Evolutionary conservation across 768 basidiomycete genomes (phyloP), one percentile per base, ranked within the genome.

Genomic region (Mycena haematopus): DNA sequence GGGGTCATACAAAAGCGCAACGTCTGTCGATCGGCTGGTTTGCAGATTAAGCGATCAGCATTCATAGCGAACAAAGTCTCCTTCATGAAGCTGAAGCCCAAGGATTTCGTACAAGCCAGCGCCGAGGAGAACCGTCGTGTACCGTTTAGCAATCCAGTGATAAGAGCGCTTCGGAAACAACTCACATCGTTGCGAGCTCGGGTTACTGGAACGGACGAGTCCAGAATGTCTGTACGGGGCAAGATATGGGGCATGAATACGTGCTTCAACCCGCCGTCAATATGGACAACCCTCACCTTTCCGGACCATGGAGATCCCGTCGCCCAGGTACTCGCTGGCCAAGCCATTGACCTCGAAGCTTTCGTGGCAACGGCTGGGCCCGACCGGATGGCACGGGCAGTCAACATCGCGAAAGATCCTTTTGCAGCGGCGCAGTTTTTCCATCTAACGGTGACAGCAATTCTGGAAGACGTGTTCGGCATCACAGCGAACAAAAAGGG

Each of bases 211-310:
- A 71, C 77, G 0, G 75, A 81, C 50, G 75, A 79, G 52, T 71
- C 68, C 0, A 36, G 73, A 31, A 7, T 38, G 0, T 52, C 55
- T 1, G 42, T 76, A 65, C 40, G 76, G 2, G 59, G 70, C 6
- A 69, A 80, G 17, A 35, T 52, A 0, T 52, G 35, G 29, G 29
- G 29, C 29, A 31, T 31, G 29, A 31, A 31, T 9, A 5, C 9
- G 9, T 31, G 29, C 29, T 31, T 31, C 29, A 31, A 31, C 31
- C 36, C 76, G 78, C 79, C 74, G 0, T 69, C 68, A 5, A 21
- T 79, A 0, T 84, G 81, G 82, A 62, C 78, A 1, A 84, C 82
- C 0, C 71, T 84, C 2, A 82, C 81, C 15, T 21, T 25, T 6
- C 21, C 22, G 4, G 36, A 52, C 9, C 25, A 7, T 0, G 2